Evolutionary conservation across 441 rosid genomes (phyloP).

Genomic region (Erodium trifolium): DNA sequence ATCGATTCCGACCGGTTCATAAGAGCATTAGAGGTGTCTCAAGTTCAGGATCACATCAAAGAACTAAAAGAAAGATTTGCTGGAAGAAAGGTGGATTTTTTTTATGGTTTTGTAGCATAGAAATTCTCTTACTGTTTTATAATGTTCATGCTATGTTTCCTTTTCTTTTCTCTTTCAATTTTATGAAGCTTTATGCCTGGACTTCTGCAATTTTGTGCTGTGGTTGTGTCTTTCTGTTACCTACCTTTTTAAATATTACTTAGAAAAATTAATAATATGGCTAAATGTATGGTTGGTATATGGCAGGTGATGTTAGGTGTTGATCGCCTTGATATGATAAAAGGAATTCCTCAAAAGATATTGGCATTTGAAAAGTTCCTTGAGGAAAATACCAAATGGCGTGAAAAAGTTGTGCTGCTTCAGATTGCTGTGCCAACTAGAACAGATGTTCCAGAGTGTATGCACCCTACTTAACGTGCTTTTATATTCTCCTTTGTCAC

Average conservation of each 20-base stretch:
- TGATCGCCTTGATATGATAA: slow-evolving; percentile 96
- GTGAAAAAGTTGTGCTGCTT: slow-evolving; percentile 89
- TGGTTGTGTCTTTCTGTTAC: background rate
- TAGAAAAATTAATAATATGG: background rate
- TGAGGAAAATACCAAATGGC: slow-evolving; percentile 87
- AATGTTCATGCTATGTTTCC: background rate
- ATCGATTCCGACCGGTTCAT: slow-evolving; percentile 86
- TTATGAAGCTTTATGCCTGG: no score
- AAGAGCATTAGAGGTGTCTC: slow-evolving; percentile 56
- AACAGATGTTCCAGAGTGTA: slow-evolving; percentile 99
- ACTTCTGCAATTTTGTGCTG: background rate
- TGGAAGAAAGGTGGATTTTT: slow-evolving; percentile 40
- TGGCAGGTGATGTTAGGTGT: slow-evolving; percentile 95
- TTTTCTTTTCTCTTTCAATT: background rate
- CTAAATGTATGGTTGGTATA: slow-evolving; percentile 11
- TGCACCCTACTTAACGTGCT: slow-evolving; percentile 25
- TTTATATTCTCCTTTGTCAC: slow-evolving; percentile 12
- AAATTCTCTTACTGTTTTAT: background rate
- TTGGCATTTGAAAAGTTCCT: slow-evolving; percentile 98
- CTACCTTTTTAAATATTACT: background rate
- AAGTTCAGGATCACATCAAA: slow-evolving; percentile 66
- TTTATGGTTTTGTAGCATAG: background rate
- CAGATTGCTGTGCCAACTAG: slow-evolving; percentile 99
- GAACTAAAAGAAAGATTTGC: slow-evolving; percentile 87
- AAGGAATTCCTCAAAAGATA: slow-evolving; percentile 29